Evolutionary conservation across 1,284 basidiomycete species (phyloP).

Genomic region (Taiwanofungus camphoratus): DNA sequence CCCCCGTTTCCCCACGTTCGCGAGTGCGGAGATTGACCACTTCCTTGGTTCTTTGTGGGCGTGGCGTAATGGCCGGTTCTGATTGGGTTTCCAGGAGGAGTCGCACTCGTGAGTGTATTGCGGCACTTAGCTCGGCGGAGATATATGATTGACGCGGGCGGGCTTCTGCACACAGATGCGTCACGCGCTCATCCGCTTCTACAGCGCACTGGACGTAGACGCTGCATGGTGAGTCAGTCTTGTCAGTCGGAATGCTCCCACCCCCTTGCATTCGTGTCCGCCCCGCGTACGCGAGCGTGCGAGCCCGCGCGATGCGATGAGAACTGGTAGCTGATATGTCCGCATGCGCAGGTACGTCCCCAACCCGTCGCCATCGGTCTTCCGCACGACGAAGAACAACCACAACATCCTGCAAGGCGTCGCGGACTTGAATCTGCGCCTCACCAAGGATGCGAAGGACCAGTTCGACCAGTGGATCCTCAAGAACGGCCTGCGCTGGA

Average conservation of each 20-base stretch:
- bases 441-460: constrained; percentile 70
- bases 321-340: constrained; percentile 5
- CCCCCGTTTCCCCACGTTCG: constrained; percentile 3
- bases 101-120: constrained; percentile 62
- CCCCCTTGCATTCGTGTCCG: too few relatives aligned
- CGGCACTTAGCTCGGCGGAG: constrained; percentile 1
- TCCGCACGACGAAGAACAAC: constrained; percentile 90
- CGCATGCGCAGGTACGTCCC: constrained; percentile 66
- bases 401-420: constrained; percentile 88
- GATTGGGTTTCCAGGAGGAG: constrained; percentile 55
- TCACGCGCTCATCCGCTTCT: constrained; percentile 81
- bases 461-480: constrained; percentile 85
- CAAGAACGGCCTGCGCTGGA: constrained; percentile 79
- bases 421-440: constrained; percentile 64
- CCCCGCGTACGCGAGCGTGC: too few relatives aligned
- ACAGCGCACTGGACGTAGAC: constrained; percentile 73
- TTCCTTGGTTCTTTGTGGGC: constrained; percentile 12
- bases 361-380: constrained; percentile 79
- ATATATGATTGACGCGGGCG: not conserved
- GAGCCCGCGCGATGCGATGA: too few relatives aligned
- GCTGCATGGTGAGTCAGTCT: constrained; percentile 67
- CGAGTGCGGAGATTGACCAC: constrained; percentile 22
- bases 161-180: constrained; percentile 56
- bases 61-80: constrained; percentile 15
- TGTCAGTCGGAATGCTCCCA: too few relatives aligned